phyloP scores from a whole-genome alignment of 371 early-diverging fungal species.

The Blastocladiella emersonii region DNA sequence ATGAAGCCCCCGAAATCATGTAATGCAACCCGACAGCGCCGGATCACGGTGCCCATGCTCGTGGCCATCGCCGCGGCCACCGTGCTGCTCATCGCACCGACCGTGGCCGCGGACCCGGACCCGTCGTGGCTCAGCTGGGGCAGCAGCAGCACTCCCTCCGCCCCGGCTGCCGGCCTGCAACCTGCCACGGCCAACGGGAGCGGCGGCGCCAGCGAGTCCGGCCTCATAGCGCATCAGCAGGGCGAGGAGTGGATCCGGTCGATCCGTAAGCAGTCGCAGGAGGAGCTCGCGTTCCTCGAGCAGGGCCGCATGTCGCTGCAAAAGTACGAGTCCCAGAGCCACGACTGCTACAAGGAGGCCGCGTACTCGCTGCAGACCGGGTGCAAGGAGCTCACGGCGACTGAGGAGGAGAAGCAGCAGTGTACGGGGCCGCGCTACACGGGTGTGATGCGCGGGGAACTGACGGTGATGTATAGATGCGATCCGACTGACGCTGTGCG shows the following conservation, averaged over 20 bases:
- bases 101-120: too few species aligned
- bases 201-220: too few species aligned
- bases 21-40: too few species aligned
- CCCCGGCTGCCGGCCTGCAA: background rate
- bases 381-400: background rate
- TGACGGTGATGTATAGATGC: background rate
- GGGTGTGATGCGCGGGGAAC: background rate
- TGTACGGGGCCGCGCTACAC: background rate
- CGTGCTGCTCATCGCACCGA: too few species aligned
- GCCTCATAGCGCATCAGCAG: too few species aligned
- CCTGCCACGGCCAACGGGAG: too few species aligned
- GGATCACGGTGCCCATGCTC: too few species aligned
- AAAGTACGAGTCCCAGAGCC: background rate
- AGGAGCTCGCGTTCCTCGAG: background rate
- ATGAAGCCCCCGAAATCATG: too few species aligned
- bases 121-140: too few species aligned
- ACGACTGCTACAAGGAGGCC: background rate
- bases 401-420: background rate
- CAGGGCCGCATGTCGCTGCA: background rate
- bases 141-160: too few species aligned
- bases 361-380: background rate
- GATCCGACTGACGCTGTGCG: background rate
- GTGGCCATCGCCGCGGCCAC: too few species aligned
- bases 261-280: background rate
- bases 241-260: background rate